Conservation (phyloP, 2,329 filamentous ascomycete species). For the Pestalotiopsis sp. region DNA sequence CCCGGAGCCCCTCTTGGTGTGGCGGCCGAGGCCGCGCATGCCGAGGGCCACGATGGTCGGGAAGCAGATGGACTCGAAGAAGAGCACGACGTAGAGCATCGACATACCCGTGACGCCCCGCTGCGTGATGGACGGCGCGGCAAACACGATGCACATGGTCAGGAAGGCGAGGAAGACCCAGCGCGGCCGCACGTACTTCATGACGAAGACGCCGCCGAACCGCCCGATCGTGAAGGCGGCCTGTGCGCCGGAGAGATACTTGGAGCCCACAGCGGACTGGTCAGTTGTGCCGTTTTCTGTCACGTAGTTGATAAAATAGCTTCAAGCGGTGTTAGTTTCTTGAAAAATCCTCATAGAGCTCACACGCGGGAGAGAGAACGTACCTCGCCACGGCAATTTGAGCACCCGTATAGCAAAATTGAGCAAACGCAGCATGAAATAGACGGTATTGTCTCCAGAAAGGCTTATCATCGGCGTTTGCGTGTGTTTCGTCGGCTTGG, state of each 20-base stretch:
- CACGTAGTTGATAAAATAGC: slow-evolving; percentile 76
- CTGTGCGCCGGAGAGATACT: slow-evolving; percentile 75
- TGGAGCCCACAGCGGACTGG: slow-evolving; percentile 54
- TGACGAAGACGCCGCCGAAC: slow-evolving; percentile 67
- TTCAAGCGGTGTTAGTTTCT: slow-evolving; percentile 21
- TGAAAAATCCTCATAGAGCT: neutral
- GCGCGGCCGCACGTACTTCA: slow-evolving; percentile 69
- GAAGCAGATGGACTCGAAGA: slow-evolving; percentile 82
- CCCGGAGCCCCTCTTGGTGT: slow-evolving; percentile 77
- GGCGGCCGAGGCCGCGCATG: slow-evolving; percentile 73
- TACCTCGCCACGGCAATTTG: slow-evolving; percentile 68
- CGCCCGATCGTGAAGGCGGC: slow-evolving; percentile 73
- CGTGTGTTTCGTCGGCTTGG: slow-evolving; percentile 57
- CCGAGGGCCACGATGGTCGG: slow-evolving; percentile 79
- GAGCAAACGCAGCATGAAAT: slow-evolving; percentile 75
- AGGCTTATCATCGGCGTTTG: slow-evolving; percentile 60
- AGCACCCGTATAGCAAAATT: slow-evolving; percentile 79
- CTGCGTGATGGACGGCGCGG: slow-evolving; percentile 49
- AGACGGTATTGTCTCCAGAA: slow-evolving; percentile 73
- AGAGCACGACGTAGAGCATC: slow-evolving; percentile 71
- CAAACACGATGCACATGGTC: slow-evolving; percentile 65
- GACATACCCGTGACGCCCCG: slow-evolving; percentile 50
- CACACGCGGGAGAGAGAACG: slow-evolving; percentile 64
- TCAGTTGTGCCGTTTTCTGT: slow-evolving; percentile 41
- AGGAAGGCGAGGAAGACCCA: slow-evolving; percentile 70